Base-by-base conservation (phyloP, 495 filamentous ascomycete species). In the Tuber calosporum region DNA sequence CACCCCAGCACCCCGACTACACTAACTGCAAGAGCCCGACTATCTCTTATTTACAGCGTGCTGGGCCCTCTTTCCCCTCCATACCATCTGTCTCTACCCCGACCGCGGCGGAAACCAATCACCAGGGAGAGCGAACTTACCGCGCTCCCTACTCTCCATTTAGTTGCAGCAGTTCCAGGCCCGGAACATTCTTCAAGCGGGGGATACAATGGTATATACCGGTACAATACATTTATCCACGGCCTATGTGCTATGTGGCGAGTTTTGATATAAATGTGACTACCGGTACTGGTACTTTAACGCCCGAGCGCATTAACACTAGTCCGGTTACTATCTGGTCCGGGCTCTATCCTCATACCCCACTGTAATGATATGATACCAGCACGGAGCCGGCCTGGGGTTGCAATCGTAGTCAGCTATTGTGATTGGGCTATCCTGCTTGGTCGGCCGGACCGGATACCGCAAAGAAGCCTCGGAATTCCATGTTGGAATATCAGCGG, bases 181-280 rank as follows among this genome's bases (percentile, higher is more conserved):
- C n/a, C 9, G 9, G 6, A 30, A 6, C 11, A 2, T 6, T 58
- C n/a, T 15, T 26, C n/a, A n/a, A 30, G n/a, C 22, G n/a, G 53
- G 26, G n/a, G n/a, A n/a, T 53, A 9, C 19, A n/a, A 26, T 7
- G 48, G 22, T n/a, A 48, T 53, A 45, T 45, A n/a, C n/a, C n/a
- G 39, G 39, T 39, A 39, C 39, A 53, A 62, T 34, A 6, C 39
- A 62, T 34, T 34, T 34, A 30, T 13, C 53, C 11, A 62, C 26
- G 0, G 34, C 26, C 17, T 62, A 3, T 26, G 1, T 62, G 11
- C 53, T 34, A 34, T 15, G n/a, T 34, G 53, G 53, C 26, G 26
- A 62, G 53, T 34, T 34, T 62, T 62, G 26, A 34, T 62, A 62
- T 62, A 62, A 62, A 62, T 62, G 53, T 62, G 53, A 62, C 53